phyloP scores from a whole-genome alignment of 495 filamentous ascomycete genomes.

The Talaromyces trachyspermus region DNA sequence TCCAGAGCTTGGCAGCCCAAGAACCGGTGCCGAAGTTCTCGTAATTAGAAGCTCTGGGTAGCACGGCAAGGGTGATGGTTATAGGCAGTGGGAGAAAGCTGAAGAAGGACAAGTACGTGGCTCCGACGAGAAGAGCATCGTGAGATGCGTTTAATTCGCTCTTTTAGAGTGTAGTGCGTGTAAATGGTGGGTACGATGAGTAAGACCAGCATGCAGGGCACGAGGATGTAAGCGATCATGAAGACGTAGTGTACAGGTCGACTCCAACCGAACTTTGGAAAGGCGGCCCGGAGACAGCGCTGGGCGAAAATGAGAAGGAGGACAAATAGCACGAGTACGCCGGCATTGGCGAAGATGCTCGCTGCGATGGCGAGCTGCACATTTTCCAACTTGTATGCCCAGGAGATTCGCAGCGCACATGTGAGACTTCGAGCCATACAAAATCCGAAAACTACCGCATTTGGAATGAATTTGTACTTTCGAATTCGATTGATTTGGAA shows the following conservation, averaged over 20 bases:
- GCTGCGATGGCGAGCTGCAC: slow-evolving; percentile 59
- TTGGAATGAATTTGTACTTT: slow-evolving; percentile 65
- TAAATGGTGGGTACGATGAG: slow-evolving; percentile 62
- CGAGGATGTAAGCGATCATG: slow-evolving; percentile 50
- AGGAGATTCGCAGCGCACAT: slow-evolving; percentile 54
- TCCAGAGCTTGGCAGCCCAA: slow-evolving; percentile 55
- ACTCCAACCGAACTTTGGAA: slow-evolving; percentile 66
- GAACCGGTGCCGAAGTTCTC: slow-evolving; percentile 69
- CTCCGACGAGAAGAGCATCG: slow-evolving; percentile 58
- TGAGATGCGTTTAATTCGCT: slow-evolving; percentile 45
- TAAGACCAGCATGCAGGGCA: slow-evolving; percentile 56
- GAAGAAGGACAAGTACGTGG: slow-evolving; percentile 60
- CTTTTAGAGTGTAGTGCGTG: slow-evolving; percentile 55
- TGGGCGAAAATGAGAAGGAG: slow-evolving; percentile 75
- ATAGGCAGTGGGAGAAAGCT: slow-evolving; percentile 70
- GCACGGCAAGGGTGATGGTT: slow-evolving; percentile 42
- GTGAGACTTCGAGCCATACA: slow-evolving; percentile 64
- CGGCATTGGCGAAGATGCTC: slow-evolving; percentile 66
- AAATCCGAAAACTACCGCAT: slow-evolving; percentile 66
- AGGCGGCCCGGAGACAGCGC: slow-evolving; percentile 64
- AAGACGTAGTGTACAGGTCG: slow-evolving; percentile 41
- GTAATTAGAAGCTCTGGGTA: slow-evolving; percentile 36
- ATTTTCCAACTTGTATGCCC: slow-evolving; percentile 32
- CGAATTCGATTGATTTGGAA: slow-evolving; percentile 49
- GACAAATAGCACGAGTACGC: slow-evolving; percentile 71